A percentile compares a stretch with the other conserved stretches of the same genome.
Evolutionary conservation across 306 rosid genomes (phyloP).

Genomic region (Cucurbita maxima): DNA sequence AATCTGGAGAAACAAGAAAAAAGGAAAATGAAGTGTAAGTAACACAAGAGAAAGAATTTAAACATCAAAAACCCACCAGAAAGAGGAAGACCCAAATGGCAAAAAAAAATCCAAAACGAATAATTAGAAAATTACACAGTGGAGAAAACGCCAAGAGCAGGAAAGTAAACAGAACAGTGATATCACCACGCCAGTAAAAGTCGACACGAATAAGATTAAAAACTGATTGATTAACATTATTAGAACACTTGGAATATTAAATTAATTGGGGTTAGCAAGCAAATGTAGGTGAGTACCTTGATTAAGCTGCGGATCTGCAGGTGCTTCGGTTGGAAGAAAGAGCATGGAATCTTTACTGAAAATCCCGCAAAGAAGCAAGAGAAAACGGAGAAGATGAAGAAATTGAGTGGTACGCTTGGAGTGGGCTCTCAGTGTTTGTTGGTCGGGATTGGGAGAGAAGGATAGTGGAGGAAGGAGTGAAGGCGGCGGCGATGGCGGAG

Average conservation of each 20-base stretch:
- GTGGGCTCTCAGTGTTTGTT: slow-evolving; percentile 1
- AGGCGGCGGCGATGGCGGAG: background rate
- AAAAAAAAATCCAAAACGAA: slow-evolving; percentile 12
- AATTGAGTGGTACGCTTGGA: background rate
- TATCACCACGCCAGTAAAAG: slow-evolving; percentile 2
- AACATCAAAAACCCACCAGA: slow-evolving; percentile 1
- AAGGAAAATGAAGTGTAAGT: background rate
- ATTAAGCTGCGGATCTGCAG: slow-evolving; percentile 26
- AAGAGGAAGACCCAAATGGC: slow-evolving; percentile 11
- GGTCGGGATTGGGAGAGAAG: background rate
- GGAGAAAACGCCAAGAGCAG: slow-evolving; percentile 13
- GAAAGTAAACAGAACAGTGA: slow-evolving; percentile 8
- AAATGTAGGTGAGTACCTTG: slow-evolving; percentile 10
- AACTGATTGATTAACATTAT: background rate
- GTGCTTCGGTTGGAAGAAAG: slow-evolving; percentile 28
- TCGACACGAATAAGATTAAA: slow-evolving; percentile 1
- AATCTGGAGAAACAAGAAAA: slow-evolving; percentile 12
- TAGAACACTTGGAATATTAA: background rate
- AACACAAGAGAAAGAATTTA: background rate
- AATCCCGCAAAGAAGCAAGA: slow-evolving; percentile 5
- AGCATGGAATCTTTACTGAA: slow-evolving; percentile 19
- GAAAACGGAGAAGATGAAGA: background rate
- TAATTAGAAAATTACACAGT: slow-evolving; percentile 20
- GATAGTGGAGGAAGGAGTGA: background rate
- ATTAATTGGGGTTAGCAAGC: background rate